A percentile compares a stretch with the other conserved stretches of the same genome.
These are phyloP conservation scores for Capsicum baccatum DNA, from an alignment of 257 asterid species.

Conservation along the genomic window DNA sequence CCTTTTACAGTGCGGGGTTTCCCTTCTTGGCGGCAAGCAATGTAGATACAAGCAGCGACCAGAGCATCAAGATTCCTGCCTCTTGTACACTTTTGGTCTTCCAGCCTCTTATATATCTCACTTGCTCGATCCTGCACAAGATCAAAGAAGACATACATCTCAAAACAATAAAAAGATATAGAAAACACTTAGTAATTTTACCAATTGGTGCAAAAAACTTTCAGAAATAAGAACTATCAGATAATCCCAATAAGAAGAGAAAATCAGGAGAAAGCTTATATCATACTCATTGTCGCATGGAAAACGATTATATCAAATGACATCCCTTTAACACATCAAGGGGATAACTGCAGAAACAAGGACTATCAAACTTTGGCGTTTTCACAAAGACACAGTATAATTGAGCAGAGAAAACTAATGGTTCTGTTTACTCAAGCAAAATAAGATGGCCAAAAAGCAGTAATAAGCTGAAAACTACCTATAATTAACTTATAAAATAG, in stretches of 20 bases:
- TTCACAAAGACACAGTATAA: conserved; percentile 7
- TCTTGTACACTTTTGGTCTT: conserved; percentile 91
- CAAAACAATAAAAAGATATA: not conserved
- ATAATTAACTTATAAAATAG: not conserved
- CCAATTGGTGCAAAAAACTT: not conserved
- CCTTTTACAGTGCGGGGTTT: conserved; percentile 95
- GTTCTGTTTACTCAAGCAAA: conserved; percentile 4
- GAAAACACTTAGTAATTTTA: not conserved
- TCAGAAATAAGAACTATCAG: not conserved
- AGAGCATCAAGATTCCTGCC: conserved; percentile 89
- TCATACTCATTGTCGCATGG: not conserved
- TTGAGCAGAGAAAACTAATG: not conserved
- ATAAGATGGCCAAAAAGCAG: not conserved
- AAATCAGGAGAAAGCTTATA: not conserved
- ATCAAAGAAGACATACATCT: conserved; percentile 18
- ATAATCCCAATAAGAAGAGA: conserved; percentile 6
- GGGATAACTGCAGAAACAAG: not conserved
- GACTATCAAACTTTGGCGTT: not conserved
- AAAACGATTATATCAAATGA: not conserved
- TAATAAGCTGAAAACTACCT: not conserved
- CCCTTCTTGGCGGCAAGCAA: conserved; percentile 91
- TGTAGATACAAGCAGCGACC: conserved; percentile 90
- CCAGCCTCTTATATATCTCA: conserved; percentile 83
- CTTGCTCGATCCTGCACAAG: conserved; percentile 76
- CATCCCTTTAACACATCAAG: not conserved